These are phyloP conservation scores for Umbellularia californica DNA, from an alignment of 164 flowering plant species.

Conservation along the genomic window DNA sequence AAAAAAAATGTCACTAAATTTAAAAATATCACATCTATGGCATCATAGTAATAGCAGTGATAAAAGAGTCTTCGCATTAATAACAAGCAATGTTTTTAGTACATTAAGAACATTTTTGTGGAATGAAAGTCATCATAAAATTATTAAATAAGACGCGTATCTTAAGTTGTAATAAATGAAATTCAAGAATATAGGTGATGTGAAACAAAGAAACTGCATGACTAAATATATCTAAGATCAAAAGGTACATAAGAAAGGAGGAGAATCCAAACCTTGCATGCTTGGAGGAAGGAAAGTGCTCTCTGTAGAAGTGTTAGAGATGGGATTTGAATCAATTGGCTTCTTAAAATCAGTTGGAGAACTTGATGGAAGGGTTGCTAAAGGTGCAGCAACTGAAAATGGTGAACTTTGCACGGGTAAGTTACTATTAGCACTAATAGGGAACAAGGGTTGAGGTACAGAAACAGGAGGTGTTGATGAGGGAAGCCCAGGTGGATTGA, in stretches of 20 bases:
- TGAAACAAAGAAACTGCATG: neutral
- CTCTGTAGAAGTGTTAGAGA: conserved; percentile 18
- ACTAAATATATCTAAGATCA: neutral
- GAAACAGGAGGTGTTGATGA: conserved; percentile 41
- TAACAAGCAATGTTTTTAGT: neutral
- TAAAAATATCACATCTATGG: neutral
- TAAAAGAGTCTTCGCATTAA: neutral
- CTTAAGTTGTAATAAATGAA: too few species aligned
- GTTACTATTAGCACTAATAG: conserved; percentile 46
- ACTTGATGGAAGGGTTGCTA: conserved; percentile 36
- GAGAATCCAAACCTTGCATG: conserved; percentile 39
- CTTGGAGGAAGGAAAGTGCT: conserved; percentile 32
- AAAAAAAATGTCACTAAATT: neutral
- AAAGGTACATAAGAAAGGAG: neutral
- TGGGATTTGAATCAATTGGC: conserved; percentile 27
- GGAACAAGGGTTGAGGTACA: conserved; percentile 86
- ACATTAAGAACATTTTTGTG: neutral
- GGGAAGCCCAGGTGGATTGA: conserved; percentile 69
- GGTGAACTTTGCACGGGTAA: conserved; percentile 48
- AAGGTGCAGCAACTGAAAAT: conserved; percentile 38
- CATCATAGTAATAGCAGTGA: too few species aligned
- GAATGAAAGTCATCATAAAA: neutral
- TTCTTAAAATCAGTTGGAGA: conserved; percentile 43
- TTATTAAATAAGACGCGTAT: too few species aligned
- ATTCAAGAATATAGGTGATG: neutral